Conservation (phyloP, 164 flowering plant genomes). For the Tinospora cordifolia region DNA sequence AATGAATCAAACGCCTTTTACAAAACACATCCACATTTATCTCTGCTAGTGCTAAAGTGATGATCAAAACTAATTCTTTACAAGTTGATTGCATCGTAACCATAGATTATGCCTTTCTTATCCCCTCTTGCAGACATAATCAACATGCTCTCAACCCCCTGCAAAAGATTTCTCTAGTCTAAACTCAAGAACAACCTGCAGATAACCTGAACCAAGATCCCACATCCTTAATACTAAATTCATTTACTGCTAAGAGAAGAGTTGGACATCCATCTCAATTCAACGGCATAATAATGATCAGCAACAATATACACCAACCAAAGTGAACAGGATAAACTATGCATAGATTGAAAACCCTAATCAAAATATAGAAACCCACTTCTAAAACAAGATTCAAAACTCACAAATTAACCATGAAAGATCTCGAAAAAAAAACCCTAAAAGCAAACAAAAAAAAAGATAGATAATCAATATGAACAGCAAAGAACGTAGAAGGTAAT, state of each 20-base stretch:
- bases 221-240: neutral
- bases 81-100: neutral
- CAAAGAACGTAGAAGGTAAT: neutral
- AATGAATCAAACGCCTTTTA: too few species aligned
- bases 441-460: conserved; percentile 1
- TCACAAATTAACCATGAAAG: neutral
- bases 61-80: neutral
- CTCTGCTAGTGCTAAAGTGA: neutral
- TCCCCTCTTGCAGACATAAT: neutral
- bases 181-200: neutral
- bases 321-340: neutral
- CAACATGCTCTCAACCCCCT: neutral
- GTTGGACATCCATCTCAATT: neutral
- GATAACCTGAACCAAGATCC: neutral
- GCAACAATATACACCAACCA: neutral
- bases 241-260: neutral
- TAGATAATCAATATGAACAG: too few species aligned
- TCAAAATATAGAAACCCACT: neutral
- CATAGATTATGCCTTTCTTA: neutral
- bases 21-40: too few species aligned
- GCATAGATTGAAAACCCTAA: neutral
- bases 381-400: conserved; percentile 8
- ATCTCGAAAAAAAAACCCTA: neutral
- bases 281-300: neutral
- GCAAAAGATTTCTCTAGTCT: neutral